phyloP scores from a whole-genome alignment of 345 rosid genomes.

The Acer campestre region DNA sequence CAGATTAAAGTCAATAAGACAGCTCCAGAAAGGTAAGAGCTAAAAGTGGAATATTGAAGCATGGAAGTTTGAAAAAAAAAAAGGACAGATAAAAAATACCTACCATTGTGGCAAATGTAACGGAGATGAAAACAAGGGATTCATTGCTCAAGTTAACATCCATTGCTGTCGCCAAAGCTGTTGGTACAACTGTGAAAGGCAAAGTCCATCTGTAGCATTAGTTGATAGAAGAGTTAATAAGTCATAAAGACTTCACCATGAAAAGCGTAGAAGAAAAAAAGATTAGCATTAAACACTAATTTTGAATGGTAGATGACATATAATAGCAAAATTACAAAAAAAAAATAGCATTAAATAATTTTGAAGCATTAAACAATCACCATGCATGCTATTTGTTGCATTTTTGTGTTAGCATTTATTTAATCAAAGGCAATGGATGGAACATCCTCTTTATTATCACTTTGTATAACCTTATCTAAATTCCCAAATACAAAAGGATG shows the following conservation, averaged over 20 bases:
- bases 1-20: conserved; percentile 19
- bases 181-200: conserved; percentile 97
- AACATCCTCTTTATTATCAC: neutral
- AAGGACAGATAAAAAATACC: conserved; percentile 31
- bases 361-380: neutral
- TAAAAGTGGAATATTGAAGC: neutral
- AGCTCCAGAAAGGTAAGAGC: neutral
- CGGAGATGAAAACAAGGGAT: conserved; percentile 97
- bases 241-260: conserved; percentile 26
- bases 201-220: conserved; percentile 87
- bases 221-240: conserved; percentile 63
- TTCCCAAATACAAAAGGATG: neutral
- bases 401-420: neutral
- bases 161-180: conserved; percentile 97
- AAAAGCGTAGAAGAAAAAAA: conserved; percentile 7
- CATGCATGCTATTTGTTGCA: neutral
- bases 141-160: conserved; percentile 95
- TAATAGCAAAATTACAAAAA: neutral
- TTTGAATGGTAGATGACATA: neutral
- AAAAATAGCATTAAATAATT: neutral
- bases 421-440: neutral
- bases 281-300: conserved; percentile 9
- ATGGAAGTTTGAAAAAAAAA: neutral
- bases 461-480: neutral
- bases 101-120: conserved; percentile 99